phyloP scores from a whole-genome alignment of 768 basidiomycete species.

The Panellus pusillus region DNA sequence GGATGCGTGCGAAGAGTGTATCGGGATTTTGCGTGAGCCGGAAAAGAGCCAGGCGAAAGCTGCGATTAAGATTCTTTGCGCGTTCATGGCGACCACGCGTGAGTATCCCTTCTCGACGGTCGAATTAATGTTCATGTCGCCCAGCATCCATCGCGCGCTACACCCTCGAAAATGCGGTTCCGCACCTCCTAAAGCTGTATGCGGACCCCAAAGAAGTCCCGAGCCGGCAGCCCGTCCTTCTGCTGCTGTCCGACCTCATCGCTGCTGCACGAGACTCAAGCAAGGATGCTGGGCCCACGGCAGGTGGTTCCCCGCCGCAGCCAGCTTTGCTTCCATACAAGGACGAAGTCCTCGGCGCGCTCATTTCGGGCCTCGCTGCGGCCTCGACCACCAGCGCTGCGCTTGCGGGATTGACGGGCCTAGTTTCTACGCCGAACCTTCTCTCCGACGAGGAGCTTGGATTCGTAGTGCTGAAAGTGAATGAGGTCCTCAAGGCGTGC shows the following conservation, averaged over 20 bases:
- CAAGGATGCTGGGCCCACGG: background rate
- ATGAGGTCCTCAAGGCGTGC: slow-evolving; percentile 62
- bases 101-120: slow-evolving; percentile 31
- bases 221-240: slow-evolving; percentile 64
- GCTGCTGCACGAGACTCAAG: slow-evolving; percentile 49
- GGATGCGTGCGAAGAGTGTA: slow-evolving; percentile 79
- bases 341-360: slow-evolving; percentile 70
- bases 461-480: slow-evolving; percentile 74
- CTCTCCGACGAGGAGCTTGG: slow-evolving; percentile 73
- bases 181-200: slow-evolving; percentile 78
- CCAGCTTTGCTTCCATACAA: slow-evolving; percentile 60
- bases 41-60: slow-evolving; percentile 92
- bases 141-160: slow-evolving; percentile 69
- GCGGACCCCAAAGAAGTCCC: slow-evolving; percentile 66
- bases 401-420: slow-evolving; percentile 60
- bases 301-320: slow-evolving; percentile 7
- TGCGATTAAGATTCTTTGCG: slow-evolving; percentile 80
- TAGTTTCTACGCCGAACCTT: slow-evolving; percentile 65
- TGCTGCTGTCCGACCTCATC: slow-evolving; percentile 67
- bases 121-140: background rate
- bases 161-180: slow-evolving; percentile 65
- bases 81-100: slow-evolving; percentile 80
- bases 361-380: slow-evolving; percentile 57
- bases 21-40: slow-evolving; percentile 78
- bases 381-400: slow-evolving; percentile 55